A percentile compares a stretch with the other conserved stretches of the same genome.
Conservation (phyloP, 139 green algal genomes). For the Chlamydomonas urium region DNA sequence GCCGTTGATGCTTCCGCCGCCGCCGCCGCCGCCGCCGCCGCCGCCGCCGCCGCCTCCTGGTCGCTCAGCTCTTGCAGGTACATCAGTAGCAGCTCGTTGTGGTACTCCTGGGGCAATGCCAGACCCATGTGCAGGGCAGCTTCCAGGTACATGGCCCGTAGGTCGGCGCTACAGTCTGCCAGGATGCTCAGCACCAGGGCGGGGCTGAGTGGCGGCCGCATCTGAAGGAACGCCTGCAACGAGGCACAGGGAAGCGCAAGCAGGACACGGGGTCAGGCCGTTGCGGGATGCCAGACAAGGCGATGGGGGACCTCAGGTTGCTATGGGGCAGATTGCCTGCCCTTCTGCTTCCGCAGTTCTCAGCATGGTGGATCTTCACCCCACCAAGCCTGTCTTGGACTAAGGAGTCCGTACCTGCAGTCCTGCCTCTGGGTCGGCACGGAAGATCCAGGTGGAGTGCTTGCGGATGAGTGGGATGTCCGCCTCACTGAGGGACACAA, state of each 20-base stretch:
- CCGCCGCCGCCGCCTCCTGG: neutral
- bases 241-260: neutral
- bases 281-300: neutral
- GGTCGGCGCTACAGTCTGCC: slow-evolving; percentile 18
- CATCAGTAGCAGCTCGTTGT: slow-evolving; percentile 70
- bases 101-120: slow-evolving; percentile 48
- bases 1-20: neutral
- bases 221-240: slow-evolving; percentile 45
- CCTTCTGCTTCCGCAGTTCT: too few relatives aligned
- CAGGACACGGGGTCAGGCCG: neutral
- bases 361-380: too few relatives aligned
- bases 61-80: slow-evolving; percentile 53
- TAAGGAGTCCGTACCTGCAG: slow-evolving; percentile 64
- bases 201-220: slow-evolving; percentile 56
- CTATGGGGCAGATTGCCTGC: too few relatives aligned
- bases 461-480: slow-evolving; percentile 17
- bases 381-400: too few relatives aligned
- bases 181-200: slow-evolving; percentile 63
- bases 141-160: slow-evolving; percentile 66
- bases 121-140: slow-evolving; percentile 56
- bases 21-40: slow-evolving; percentile 18
- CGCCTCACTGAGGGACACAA: slow-evolving; percentile 41
- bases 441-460: slow-evolving; percentile 68
- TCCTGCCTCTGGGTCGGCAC: slow-evolving; percentile 70
- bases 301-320: too few relatives aligned